Conservation (phyloP, 2,329 filamentous ascomycete species). For the Calycina marina region DNA sequence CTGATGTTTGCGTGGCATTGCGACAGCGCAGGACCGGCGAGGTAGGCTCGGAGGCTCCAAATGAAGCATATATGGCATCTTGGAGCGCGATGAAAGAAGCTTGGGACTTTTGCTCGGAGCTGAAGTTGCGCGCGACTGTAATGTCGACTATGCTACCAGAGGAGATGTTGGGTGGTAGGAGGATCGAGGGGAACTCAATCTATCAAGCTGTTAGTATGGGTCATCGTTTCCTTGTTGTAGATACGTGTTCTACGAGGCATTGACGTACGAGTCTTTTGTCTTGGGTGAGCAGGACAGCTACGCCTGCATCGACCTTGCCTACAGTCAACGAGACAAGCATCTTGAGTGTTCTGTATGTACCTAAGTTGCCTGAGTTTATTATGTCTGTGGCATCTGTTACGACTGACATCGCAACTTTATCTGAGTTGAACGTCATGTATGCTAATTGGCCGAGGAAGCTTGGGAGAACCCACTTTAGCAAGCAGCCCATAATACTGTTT, state of each 20-base stretch:
- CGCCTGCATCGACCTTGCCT: conserved; percentile 97
- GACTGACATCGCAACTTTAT: too few relatives aligned
- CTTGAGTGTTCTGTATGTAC: too few relatives aligned
- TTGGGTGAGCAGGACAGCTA: conserved; percentile 89
- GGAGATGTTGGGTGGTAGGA: conserved; percentile 86
- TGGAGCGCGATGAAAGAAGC: conserved; percentile 74
- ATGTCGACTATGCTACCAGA: conserved; percentile 98
- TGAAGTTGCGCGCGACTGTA: conserved; percentile 74
- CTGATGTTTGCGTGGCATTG: conserved; percentile 96
- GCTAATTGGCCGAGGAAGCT: too few relatives aligned
- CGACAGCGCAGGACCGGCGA: conserved; percentile 74
- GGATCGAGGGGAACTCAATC: conserved; percentile 98
- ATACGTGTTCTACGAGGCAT: neutral
- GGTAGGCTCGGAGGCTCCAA: conserved; percentile 65
- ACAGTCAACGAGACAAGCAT: conserved; percentile 98
- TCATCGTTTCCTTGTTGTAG: neutral
- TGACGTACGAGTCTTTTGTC: conserved; percentile 80
- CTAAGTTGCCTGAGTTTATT: too few relatives aligned
- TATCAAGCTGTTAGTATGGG: conserved; percentile 27
- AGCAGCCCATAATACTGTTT: too few relatives aligned
- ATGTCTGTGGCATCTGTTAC: too few relatives aligned
- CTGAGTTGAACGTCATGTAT: too few relatives aligned
- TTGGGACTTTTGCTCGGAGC: conserved; percentile 61
- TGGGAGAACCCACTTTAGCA: too few relatives aligned
- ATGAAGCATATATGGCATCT: conserved; percentile 71